A percentile compares a stretch with the other conserved stretches of the same genome.
Conservation (phyloP, 495 filamentous ascomycete species). For the Massariosphaeria phaeospora region DNA sequence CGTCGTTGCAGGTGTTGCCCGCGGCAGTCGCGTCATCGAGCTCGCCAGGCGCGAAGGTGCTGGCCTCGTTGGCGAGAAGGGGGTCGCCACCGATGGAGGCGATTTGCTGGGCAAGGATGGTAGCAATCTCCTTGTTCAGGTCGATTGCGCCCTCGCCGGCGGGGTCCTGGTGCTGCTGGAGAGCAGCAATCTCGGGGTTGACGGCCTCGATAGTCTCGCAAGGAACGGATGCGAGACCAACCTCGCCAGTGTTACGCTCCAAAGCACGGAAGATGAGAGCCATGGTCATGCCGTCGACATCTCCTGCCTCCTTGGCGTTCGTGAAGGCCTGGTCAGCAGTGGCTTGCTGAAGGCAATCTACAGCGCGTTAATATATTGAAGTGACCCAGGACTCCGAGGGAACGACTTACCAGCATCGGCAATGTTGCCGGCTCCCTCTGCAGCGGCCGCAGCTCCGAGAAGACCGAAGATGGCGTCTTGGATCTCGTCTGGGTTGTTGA, state of each 20-base stretch:
- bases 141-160: conserved; percentile 49
- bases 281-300: conserved; percentile 52
- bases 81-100: conserved; percentile 56
- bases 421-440: conserved; percentile 53
- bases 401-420: conserved; percentile 39
- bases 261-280: conserved; percentile 59
- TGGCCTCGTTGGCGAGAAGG: conserved; percentile 50
- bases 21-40: conserved; percentile 52
- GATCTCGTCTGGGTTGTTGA: conserved; percentile 60
- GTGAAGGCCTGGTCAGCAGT: conserved; percentile 66
- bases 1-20: conserved; percentile 53
- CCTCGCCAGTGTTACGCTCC: conserved; percentile 57
- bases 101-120: conserved; percentile 52
- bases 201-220: conserved; percentile 47
- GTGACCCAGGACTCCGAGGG: background rate
- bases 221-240: conserved; percentile 50
- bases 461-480: conserved; percentile 59
- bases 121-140: conserved; percentile 52
- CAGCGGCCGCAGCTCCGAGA: conserved; percentile 56
- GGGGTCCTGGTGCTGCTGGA: conserved; percentile 45
- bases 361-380: conserved; percentile 10
- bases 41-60: conserved; percentile 57
- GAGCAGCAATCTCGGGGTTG: conserved; percentile 32
- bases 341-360: conserved; percentile 63
- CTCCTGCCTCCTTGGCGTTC: conserved; percentile 59